Percentiles rank a stretch among this genome's conserved stretches.
Conservation (phyloP, 345 rosid species). For the Rhizophora apiculata region DNA sequence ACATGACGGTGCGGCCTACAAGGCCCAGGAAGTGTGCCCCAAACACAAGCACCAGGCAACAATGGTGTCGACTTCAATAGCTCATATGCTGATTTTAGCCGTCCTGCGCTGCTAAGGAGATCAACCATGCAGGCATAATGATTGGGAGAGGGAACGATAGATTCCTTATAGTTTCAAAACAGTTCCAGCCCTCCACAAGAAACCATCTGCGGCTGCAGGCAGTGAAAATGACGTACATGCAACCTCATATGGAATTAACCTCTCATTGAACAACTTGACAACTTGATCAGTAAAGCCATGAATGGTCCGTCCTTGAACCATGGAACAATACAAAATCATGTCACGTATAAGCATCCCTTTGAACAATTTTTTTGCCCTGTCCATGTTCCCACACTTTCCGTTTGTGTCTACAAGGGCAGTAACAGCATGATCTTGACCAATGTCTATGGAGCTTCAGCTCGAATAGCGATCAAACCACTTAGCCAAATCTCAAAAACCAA, state of each 20-base stretch:
- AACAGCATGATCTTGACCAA: conserved; percentile 39
- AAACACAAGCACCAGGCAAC: conserved; percentile 53
- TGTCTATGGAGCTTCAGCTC: conserved; percentile 34
- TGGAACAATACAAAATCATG: conserved; percentile 51
- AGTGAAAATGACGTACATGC: conserved; percentile 66
- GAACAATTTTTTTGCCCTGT: conserved; percentile 51
- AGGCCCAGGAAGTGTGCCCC: conserved; percentile 68
- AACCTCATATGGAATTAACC: conserved; percentile 53
- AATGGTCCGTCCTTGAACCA: conserved; percentile 62
- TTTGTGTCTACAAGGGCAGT: conserved; percentile 75
- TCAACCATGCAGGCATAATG: conserved; percentile 68
- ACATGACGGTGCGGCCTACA: conserved; percentile 47
- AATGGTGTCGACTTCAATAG: conserved; percentile 50
- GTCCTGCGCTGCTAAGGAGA: conserved; percentile 59
- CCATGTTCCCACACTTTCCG: conserved; percentile 70
- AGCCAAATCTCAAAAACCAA: conserved; percentile 53
- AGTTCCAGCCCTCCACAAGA: conserved; percentile 52
- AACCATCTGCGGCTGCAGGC: conserved; percentile 59
- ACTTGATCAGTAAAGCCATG: conserved; percentile 49
- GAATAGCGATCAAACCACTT: conserved; percentile 53
- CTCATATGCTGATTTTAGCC: conserved; percentile 49
- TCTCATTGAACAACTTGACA: conserved; percentile 53
- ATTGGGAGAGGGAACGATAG: conserved; percentile 48
- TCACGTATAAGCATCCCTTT: conserved; percentile 46
- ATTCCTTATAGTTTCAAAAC: conserved; percentile 49